Evolutionary conservation across 1,284 basidiomycete species (phyloP).

Genomic region (Hypsizygus ulmarius): DNA sequence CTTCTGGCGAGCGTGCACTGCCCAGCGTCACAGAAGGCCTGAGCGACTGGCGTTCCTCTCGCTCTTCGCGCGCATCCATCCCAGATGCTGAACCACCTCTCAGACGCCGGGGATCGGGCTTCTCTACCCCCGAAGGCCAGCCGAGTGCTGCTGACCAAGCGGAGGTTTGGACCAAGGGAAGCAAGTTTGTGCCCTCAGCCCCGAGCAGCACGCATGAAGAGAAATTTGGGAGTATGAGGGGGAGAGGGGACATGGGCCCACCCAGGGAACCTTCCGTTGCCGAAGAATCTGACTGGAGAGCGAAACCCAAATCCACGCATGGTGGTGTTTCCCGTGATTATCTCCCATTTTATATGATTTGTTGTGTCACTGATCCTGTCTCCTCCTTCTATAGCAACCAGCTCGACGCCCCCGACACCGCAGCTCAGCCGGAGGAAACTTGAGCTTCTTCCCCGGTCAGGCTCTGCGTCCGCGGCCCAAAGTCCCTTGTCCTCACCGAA

Average conservation of each 20-base stretch:
- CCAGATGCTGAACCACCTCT: constrained; percentile 47
- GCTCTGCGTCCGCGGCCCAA: constrained; percentile 55
- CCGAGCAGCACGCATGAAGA: constrained; percentile 36
- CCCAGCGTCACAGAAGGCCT: constrained; percentile 53
- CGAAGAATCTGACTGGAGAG: constrained; percentile 67
- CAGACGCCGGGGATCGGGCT: constrained; percentile 56
- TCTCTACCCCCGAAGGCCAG: constrained; percentile 49
- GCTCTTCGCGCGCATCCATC: constrained; percentile 38
- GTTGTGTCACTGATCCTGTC: constrained; percentile 14
- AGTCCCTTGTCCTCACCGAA: constrained; percentile 77
- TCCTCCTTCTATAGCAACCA: constrained; percentile 46
- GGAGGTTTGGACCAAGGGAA: constrained; percentile 69
- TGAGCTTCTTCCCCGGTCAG: constrained; percentile 78
- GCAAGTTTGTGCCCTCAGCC: constrained; percentile 61
- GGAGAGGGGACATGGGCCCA: constrained; percentile 52
- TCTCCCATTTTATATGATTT: neutral
- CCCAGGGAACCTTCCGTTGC: constrained; percentile 37
- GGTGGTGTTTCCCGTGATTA: constrained; percentile 57
- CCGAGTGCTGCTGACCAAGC: constrained; percentile 69
- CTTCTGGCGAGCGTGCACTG: constrained; percentile 41
- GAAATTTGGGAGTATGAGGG: constrained; percentile 50
- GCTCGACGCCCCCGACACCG: constrained; percentile 77
- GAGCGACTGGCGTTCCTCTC: constrained; percentile 72
- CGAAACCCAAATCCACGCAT: constrained; percentile 38
- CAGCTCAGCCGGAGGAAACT: constrained; percentile 76